phyloP scores from a whole-genome alignment of 1,139 yeast species.

The Sugiyamaella xylanicola region DNA sequence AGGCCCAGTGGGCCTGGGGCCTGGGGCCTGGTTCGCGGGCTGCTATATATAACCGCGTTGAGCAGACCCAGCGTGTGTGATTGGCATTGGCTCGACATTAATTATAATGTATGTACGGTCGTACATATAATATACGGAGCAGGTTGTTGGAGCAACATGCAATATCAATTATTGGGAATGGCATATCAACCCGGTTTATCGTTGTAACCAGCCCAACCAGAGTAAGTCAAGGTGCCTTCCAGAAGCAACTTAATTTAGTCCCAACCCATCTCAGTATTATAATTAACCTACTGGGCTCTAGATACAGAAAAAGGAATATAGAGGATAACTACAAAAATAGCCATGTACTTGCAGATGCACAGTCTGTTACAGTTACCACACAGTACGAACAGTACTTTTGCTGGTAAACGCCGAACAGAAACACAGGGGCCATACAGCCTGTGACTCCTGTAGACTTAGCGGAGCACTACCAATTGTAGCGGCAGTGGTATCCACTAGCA shows the following conservation, averaged over 20 bases:
- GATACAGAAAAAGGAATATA: background rate
- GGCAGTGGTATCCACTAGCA: background rate
- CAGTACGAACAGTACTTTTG: too few relatives aligned
- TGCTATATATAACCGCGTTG: too few relatives aligned
- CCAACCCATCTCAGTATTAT: slow-evolving; percentile 5
- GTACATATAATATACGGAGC: background rate
- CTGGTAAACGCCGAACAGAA: background rate
- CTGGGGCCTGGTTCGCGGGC: too few relatives aligned
- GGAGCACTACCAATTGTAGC: background rate
- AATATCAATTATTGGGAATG: background rate
- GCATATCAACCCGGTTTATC: too few relatives aligned
- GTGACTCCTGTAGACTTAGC: too few relatives aligned
- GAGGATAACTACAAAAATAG: background rate
- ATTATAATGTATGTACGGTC: background rate
- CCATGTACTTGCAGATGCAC: background rate
- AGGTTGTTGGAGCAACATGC: slow-evolving; percentile 14
- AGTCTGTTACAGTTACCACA: too few relatives aligned
- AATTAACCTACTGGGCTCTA: slow-evolving; percentile 8
- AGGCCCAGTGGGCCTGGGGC: background rate
- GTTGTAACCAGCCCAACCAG: slow-evolving; percentile 5
- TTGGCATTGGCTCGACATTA: background rate
- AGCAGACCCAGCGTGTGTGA: too few relatives aligned
- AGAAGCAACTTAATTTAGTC: background rate
- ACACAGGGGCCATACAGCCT: too few relatives aligned
- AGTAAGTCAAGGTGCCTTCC: background rate